Base-by-base conservation (phyloP, 805 yeast species). In the Kodamaea fukazawae region DNA sequence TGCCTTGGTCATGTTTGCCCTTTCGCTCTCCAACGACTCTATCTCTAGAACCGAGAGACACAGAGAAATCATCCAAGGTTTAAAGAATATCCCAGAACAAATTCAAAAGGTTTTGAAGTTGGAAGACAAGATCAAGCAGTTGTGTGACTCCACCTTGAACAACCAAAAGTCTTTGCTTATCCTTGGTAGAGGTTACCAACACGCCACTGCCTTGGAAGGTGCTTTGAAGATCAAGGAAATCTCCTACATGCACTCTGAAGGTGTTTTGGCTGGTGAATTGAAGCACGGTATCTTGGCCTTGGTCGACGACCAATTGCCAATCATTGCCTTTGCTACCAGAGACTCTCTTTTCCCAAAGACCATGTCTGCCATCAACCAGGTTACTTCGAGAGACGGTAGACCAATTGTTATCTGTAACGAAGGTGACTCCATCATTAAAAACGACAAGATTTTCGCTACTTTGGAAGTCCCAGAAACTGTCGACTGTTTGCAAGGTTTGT, bases 231-330 rank as follows among this genome's bases (percentile, higher is more conserved):
- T 93, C 62, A 93, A 93, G 71, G 99, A 93, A 67, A 93, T 93
- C 47, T 91, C 98, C 2, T 93, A 93, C 65, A 93, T 93, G 88
- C 99, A 93, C 65, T 88, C 97, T 14, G 99, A 93, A 71, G 99
- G 99, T 73, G 96, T 93, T 39, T 80, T 93, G 50, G 99, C 99
- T 15, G 99, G 99, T 64, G 99, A 93, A 70, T 80, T 93, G 68
- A 93, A 93, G 67, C 99, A 93, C 61, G 99, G 99, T 69, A 96
- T 88, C 23, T 78, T 93, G 57, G 99, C 99, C 6, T 76, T 93
- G 44, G 97, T 93, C 44, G 99, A 93, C 67, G 95, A 86, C 53
- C 75, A 83, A 47, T 73, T 93, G 60, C 99, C 99, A 45, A 87
- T 93, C 51, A 84, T 93, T 65, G 96, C 95, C 3, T 81, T 93